Base-by-base conservation (phyloP, 2,329 filamentous ascomycete species). In the Shiraia bambusicola region DNA sequence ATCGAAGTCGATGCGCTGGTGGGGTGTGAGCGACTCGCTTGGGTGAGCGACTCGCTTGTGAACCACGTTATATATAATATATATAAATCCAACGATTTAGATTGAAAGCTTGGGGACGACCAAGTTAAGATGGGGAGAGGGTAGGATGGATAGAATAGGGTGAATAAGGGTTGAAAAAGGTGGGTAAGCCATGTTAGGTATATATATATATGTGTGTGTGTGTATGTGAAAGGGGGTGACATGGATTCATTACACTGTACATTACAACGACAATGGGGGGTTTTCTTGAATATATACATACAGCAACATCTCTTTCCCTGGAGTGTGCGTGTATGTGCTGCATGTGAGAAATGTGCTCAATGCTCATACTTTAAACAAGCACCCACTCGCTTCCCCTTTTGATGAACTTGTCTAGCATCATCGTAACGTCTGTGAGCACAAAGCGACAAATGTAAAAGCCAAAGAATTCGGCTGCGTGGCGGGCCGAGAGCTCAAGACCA, bases 361-460 rank as follows among this genome's bases (percentile, higher is more conserved):
- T 22, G 19, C 19, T 22, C 8, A 8, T 22, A 7, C 15, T 28
- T 28, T 47, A 83, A 40, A 77, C 71, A 48, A 85, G 69, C 38
- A 96, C 90, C 92, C 92, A 98, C 76, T 98, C 92, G 58, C 86
- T 95, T 16, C 92, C 91, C 53, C 91, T 82, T 76, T 98, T 98
- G 67, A 98, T 85, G 63, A 93, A 97, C 67, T 97, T 98, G 69
- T 98, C 93, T 56, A 98, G 76, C 73, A 98, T 76, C 64, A 93
- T 69, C 28, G 83, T 80, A 47, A 98, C 73, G 67, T 98, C 93
- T 3, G 83, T 78, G 47, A 98, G 75, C n/a, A 91, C 90, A 66
- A 98, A 98, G 13, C 93, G 86, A 69, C 92, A 96, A 19, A 98
- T 80, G 67, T 93, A 97, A 69, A 98, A 96, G 12, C 86, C 91